Evolutionary conservation across 352 stramenopile species (phyloP), one percentile per base, ranked within the genome.

Genomic region (Pseudoperonospora humuli): DNA sequence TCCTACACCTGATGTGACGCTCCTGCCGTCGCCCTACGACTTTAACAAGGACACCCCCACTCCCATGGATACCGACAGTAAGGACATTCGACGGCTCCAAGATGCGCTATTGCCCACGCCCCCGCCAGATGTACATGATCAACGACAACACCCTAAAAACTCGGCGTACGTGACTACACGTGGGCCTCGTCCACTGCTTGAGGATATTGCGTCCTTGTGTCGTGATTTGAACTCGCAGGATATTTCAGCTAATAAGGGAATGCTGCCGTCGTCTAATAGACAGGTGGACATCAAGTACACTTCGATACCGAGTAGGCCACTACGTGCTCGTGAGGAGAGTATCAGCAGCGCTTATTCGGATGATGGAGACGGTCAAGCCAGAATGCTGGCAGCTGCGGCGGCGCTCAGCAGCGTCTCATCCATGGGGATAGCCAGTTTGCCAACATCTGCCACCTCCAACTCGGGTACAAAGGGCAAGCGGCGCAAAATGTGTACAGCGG

Each of bases 131-230:
- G 44, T 76, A 6, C 68, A 81, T 37, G 70, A 79, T 35, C 65
- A 79, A 47, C 62, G 51, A 38, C 73, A 85, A 57, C 50, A 75
- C 50, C 66, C 69, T 0, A 87, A 87, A 54, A 82, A 54, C 32
- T 57, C 55, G 28, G 71, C 75, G 26, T 86, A 84, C 61, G 54
- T 86, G 26, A 67, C 60, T 41, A 62, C 57, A 7, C 39, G 57
- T 37, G 61, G 60, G 19, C 67, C 62, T 14, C 71, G 75, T 14
- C 73, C 75, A 29, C 53, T 88, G 23, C 58, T 85, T 7, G 75
- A 88, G 44, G 75, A 88, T 39, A 88, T 88, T 47, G 75, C 75
- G 39, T 88, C 73, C 36, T 64, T 88, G 42, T 88, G 75, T 28
- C 73, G 73, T 19, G 75, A 88, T 54, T 64, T 88, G 32, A 85